Base-by-base conservation (phyloP, 768 basidiomycete species). In the button mushroom (Agaricus bisporus) region DNA sequence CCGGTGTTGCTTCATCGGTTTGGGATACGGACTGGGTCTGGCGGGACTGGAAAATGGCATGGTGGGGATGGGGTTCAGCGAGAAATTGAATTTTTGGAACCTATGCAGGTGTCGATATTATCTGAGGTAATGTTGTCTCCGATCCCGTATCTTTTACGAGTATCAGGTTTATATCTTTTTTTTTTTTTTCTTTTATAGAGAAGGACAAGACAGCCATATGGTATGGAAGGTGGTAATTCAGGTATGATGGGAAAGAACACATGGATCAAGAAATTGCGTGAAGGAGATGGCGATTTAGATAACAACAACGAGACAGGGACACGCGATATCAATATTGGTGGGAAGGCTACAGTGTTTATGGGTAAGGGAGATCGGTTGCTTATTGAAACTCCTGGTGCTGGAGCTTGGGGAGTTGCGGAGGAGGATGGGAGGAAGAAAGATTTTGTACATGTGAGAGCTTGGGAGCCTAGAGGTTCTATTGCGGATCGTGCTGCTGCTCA, bases 371-470 rank as follows among this genome's bases (percentile, higher is more conserved):
- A 97, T 63, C 73, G 76, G 47, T 65, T 97, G 55, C 60, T 86
- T 54, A 82, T 95, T 46, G 84, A 93, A 70, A 95, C 94, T 0
- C 94, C 94, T 0, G 94, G 94, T 0, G 94, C 86, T 8, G 94
- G 94, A 6, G 94, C 83, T 2, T 95, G 88, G 88, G 93, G 93
- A 1, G 63, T 57, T 14, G 59, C 61, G 9, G 72, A 72, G 50
- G 72, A 72, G 51, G 68, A 56, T 42, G 46, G 46, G 53, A 62
- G 56, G 61, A 70, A 70, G 58, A 58, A 52, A 32, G 45, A 48
- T n/a, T 55, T 56, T 41, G 58, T 55, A 20, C 73, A 81, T 64
- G 62, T 67, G 41, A 68, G 63, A 26, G 71, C 66, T 26, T 88
- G 86, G 86, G 83, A 85, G 60, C 81, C 85, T n/a, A 69, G 86